Base-by-base conservation (phyloP, 2,329 filamentous ascomycete species). In the Chaetomium strumarium region DNA sequence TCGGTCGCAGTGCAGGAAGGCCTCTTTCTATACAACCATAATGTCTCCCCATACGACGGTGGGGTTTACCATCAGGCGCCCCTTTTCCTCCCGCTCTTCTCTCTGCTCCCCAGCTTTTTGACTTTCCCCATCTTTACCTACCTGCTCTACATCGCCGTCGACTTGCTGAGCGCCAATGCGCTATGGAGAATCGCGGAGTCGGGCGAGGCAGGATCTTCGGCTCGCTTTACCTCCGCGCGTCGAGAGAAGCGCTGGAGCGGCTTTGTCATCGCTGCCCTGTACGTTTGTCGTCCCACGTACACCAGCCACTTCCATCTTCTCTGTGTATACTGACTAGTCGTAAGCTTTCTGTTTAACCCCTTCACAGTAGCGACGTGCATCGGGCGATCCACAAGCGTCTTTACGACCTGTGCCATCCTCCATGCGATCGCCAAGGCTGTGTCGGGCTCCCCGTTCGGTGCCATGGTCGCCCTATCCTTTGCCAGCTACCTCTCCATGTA, bases 11-110 rank as follows among this genome's bases (percentile, higher is more conserved):
- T 97, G 51, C 92, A 97, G 77, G 93, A 99, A 72, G 93, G 93
- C 17, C 75, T 99, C 53, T 99, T 96, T 65, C 82, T 99, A 19
- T 97, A 97, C 70, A 91, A 88, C 59, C 89, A 95, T 69, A 95
- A 96, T 73, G 88, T 97, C 52, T 96, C 90, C 55, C 93, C 93
- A 1, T 99, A 97, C 73, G 90, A 99, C 68, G 93, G 93, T 59
- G 93, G 93, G 63, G 89, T 85, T 66, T 85, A 80, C 68, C 79
- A 83, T 71, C 78, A 96, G 77, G 90, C 91, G 39, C 93, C 93
- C 44, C 77, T 99, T 52, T 80, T 99, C 38, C 82, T 99, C 54
- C 90, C 92, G 42, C 79, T 97, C 60, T 96, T 97, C 76, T 88
- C 90, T 34, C 79, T 96, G 41, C 79, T 99, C 41, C 92, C 93